Percentiles rank a stretch among this genome's conserved stretches.
Conservation (phyloP, 2,329 filamentous ascomycete species). For the Cytospora mali region DNA sequence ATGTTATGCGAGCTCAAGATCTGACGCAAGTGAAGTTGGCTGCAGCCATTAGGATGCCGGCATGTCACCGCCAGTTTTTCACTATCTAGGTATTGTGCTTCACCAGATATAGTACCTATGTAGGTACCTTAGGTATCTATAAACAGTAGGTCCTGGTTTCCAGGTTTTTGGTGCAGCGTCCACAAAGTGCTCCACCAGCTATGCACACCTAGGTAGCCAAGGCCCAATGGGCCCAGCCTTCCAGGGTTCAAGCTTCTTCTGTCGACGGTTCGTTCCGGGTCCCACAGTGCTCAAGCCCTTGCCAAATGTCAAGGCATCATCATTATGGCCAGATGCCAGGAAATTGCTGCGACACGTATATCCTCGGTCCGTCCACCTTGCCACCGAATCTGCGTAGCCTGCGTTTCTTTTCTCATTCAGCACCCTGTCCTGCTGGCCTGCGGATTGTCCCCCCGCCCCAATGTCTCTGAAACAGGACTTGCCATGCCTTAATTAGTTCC, state of each 20-base stretch:
- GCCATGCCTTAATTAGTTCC: not conserved
- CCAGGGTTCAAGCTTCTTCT: slow-evolving; percentile 7
- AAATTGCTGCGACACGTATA: not conserved
- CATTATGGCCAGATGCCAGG: not conserved
- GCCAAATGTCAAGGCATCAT: not conserved
- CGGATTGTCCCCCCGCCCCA: not conserved
- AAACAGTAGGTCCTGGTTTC: not conserved
- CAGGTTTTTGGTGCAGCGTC: slow-evolving; percentile 5
- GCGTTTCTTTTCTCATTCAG: not conserved
- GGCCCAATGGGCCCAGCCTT: slow-evolving; percentile 15
- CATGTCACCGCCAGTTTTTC: slow-evolving; percentile 12
- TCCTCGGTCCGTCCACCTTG: no score
- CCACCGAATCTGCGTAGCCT: not conserved
- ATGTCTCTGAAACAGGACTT: slow-evolving; percentile 4
- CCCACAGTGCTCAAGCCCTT: not conserved
- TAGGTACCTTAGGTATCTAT: no score
- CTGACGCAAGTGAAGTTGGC: slow-evolving; percentile 9
- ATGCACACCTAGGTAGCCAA: slow-evolving; percentile 9
- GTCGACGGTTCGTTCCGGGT: not conserved
- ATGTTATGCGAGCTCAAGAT: slow-evolving; percentile 3
- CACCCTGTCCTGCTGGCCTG: not conserved
- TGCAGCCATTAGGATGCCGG: slow-evolving; percentile 10
- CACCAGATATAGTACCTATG: no score
- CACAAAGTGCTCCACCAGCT: slow-evolving; percentile 11
- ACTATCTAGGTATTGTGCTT: slow-evolving; percentile 6